Conservation (phyloP, 73 alveolate genomes). For the Paramecium caudatum region DNA sequence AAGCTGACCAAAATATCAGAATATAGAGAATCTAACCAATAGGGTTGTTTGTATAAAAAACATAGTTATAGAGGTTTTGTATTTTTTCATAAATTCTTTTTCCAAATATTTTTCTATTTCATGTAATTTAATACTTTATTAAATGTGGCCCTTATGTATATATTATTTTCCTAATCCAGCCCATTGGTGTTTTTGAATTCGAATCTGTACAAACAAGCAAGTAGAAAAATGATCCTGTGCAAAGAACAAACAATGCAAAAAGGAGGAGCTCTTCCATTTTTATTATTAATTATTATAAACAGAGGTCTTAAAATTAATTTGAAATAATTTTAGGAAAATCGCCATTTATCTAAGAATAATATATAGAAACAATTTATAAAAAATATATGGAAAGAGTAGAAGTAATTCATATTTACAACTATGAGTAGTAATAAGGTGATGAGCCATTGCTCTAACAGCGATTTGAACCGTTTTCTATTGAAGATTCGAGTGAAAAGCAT, state of each 20-base stretch:
- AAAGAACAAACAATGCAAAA: conserved; percentile 1
- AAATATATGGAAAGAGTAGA: conserved; percentile 24
- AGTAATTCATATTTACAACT: neutral
- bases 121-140: conserved; percentile 15
- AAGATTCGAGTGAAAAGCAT: neutral
- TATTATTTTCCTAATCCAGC: conserved; percentile 56
- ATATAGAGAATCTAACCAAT: conserved; percentile 60
- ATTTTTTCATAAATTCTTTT: neutral
- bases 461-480: conserved; percentile 32
- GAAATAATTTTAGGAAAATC: conserved; percentile 56
- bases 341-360: conserved; percentile 6
- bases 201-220: conserved; percentile 72
- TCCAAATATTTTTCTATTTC: conserved; percentile 3
- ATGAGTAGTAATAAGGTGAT: neutral
- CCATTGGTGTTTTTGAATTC: conserved; percentile 56
- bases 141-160: conserved; percentile 20
- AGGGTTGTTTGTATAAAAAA: conserved; percentile 67
- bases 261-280: conserved; percentile 32
- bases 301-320: too few relatives aligned
- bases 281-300: too few relatives aligned
- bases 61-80: conserved; percentile 22
- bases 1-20: conserved; percentile 52
- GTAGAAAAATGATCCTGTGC: conserved; percentile 70
- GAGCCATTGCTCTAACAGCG: neutral
- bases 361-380: neutral